Conservation (phyloP, 371 early-diverging fungal species). For the Mucor sp. region DNA sequence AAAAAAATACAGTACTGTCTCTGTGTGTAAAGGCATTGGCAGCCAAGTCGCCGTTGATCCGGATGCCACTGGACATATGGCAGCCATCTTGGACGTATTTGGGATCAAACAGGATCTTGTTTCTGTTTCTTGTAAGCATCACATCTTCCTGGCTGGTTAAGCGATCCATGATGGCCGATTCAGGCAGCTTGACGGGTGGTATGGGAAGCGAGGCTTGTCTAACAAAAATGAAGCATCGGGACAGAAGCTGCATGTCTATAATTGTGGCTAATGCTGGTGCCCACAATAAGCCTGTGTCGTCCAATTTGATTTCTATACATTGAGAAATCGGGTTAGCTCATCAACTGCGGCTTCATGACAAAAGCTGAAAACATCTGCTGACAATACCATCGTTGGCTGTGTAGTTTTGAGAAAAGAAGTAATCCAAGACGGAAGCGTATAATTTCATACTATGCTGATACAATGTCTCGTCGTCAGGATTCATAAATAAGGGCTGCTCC, state of each 20-base stretch:
- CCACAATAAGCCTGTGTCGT: conserved; percentile 6
- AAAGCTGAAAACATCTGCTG: not conserved
- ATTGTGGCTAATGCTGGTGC: not conserved
- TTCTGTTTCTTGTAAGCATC: not conserved
- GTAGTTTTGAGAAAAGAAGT: not conserved
- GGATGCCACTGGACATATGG: conserved; percentile 4
- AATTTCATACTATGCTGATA: not conserved
- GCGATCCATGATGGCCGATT: not conserved
- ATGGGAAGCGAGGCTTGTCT: not conserved
- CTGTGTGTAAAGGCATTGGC: conserved; percentile 16
- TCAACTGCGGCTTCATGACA: not conserved
- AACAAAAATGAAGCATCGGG: conserved; percentile 9
- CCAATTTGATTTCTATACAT: not conserved
- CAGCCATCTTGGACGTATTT: conserved; percentile 8
- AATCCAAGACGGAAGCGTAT: not conserved
- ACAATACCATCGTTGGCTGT: not conserved
- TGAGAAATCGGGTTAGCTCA: no score
- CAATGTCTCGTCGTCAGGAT: not conserved
- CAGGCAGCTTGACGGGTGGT: not conserved
- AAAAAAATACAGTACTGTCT: conserved; percentile 6
- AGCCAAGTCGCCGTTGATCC: conserved; percentile 9
- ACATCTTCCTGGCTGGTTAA: not conserved
- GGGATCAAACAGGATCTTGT: conserved; percentile 2
- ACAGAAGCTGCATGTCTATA: not conserved
- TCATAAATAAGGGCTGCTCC: not conserved